Percentiles rank a stretch among this genome's conserved stretches.
Conservation (phyloP, 345 rosid species). For the Alliaria petiolata region DNA sequence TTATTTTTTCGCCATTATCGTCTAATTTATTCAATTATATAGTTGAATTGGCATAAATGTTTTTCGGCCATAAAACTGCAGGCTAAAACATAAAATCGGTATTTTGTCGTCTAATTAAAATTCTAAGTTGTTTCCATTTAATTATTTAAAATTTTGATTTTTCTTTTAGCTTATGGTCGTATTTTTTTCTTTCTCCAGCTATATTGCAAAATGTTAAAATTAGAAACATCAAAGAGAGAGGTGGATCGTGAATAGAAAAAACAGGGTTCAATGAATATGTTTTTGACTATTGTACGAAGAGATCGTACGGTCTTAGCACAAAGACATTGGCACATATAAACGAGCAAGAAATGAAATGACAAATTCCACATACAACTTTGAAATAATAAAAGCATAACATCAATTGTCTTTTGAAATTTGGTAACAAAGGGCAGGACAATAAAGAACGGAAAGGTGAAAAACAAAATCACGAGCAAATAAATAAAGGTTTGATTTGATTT, state of each 20-base stretch:
- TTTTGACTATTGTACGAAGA: constrained; percentile 22
- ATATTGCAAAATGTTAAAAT: background rate
- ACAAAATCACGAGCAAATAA: constrained; percentile 21
- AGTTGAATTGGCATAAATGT: background rate
- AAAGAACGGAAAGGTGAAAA: constrained; percentile 25
- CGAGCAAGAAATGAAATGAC: constrained; percentile 8
- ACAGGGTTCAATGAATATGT: constrained; percentile 22
- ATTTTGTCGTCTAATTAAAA: too few species aligned
- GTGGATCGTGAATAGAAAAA: constrained; percentile 9
- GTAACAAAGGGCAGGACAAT: constrained; percentile 13
- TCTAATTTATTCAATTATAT: background rate
- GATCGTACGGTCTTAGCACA: constrained; percentile 25
- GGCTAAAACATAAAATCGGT: background rate
- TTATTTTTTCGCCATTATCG: background rate
- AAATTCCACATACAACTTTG: constrained; percentile 1
- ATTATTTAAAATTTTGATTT: background rate
- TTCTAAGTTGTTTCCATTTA: background rate
- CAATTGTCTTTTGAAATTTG: constrained; percentile 28
- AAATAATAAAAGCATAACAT: constrained; percentile 13
- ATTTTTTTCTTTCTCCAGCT: background rate
- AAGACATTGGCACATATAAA: constrained; percentile 10
- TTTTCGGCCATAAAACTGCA: background rate
- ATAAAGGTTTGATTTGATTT: constrained; percentile 30
- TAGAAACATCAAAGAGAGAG: background rate
- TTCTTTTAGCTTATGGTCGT: background rate